phyloP scores from a whole-genome alignment of 345 rosid genomes.

The Linum trigynum region DNA sequence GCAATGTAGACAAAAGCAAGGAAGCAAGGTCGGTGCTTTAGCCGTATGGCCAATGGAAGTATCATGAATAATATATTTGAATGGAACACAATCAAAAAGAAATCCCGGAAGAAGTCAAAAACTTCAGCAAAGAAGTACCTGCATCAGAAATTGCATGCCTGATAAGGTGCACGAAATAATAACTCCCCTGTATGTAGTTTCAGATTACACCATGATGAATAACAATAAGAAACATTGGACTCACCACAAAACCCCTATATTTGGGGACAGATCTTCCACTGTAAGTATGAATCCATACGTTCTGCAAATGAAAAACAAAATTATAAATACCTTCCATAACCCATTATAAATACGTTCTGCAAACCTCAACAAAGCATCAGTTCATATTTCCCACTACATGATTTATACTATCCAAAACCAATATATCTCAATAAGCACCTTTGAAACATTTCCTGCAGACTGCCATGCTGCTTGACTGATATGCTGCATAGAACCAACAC shows the following conservation, averaged over 20 bases:
- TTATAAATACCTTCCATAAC: constrained; percentile 4
- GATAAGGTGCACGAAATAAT: constrained; percentile 1
- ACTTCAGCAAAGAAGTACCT: constrained; percentile 99
- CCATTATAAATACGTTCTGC: background rate
- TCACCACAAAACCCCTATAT: constrained; percentile 88
- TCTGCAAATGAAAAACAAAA: constrained; percentile 32
- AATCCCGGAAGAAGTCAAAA: constrained; percentile 73
- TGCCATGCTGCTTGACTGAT: constrained; percentile 54
- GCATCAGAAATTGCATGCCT: constrained; percentile 18
- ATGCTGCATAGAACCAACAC: constrained; percentile 55
- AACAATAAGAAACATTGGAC: constrained; percentile 12
- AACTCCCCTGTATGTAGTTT: background rate
- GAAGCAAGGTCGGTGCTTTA: constrained; percentile 83
- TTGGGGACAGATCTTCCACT: constrained; percentile 87
- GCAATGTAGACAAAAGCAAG: constrained; percentile 75
- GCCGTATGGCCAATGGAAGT: constrained; percentile 76
- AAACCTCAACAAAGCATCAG: too few species aligned
- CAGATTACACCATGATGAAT: constrained; percentile 3
- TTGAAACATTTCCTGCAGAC: constrained; percentile 70
- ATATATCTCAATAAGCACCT: constrained; percentile 33
- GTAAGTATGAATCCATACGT: constrained; percentile 93
- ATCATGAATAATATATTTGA: constrained; percentile 71
- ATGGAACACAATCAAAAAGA: constrained; percentile 87
- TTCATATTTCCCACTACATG: too few species aligned
- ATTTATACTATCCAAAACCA: background rate